Conservation (phyloP, 2,329 filamentous ascomycete species). For the Calonectria pseudoturangicola region DNA sequence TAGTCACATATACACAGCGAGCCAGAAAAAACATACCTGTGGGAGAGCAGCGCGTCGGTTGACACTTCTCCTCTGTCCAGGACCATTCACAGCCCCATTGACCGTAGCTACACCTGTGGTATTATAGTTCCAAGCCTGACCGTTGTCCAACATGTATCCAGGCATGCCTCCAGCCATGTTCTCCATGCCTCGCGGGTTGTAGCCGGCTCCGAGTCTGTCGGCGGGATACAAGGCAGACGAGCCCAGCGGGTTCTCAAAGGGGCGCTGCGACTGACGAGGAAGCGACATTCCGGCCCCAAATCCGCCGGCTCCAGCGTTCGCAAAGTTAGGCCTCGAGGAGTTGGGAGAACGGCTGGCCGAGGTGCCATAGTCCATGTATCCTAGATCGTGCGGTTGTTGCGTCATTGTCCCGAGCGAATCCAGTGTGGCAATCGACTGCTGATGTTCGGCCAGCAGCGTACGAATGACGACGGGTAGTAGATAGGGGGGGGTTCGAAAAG, state of each 20-base stretch:
- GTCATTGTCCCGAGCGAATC: conserved; percentile 58
- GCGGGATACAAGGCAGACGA: conserved; percentile 80
- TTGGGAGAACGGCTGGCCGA: conserved; percentile 79
- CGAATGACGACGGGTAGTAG: conserved; percentile 27
- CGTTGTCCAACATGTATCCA: conserved; percentile 77
- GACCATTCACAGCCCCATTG: conserved; percentile 79
- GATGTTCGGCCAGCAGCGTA: conserved; percentile 50
- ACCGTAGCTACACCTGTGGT: conserved; percentile 79
- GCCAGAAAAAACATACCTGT: conserved; percentile 74
- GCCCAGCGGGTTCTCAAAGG: conserved; percentile 82
- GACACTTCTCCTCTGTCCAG: conserved; percentile 73
- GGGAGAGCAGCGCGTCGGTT: conserved; percentile 79
- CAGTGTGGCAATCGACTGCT: conserved; percentile 50
- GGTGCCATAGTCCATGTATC: conserved; percentile 81
- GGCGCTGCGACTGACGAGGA: conserved; percentile 77
- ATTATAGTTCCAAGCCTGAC: conserved; percentile 86
- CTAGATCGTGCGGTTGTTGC: conserved; percentile 76
- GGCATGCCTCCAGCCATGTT: conserved; percentile 66
- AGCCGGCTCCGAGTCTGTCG: conserved; percentile 79
- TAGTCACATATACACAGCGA: conserved; percentile 17
- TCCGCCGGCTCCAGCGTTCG: conserved; percentile 60
- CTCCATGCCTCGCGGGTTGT: conserved; percentile 76
- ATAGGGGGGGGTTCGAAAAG: conserved; percentile 21
- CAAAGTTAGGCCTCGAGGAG: conserved; percentile 78
- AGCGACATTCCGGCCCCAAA: conserved; percentile 69